A percentile compares a stretch with the other conserved stretches of the same genome.
These are phyloP conservation scores for Cladosporium colombiae DNA, from an alignment of 2,329 filamentous ascomycete species.

Conservation along the genomic window DNA sequence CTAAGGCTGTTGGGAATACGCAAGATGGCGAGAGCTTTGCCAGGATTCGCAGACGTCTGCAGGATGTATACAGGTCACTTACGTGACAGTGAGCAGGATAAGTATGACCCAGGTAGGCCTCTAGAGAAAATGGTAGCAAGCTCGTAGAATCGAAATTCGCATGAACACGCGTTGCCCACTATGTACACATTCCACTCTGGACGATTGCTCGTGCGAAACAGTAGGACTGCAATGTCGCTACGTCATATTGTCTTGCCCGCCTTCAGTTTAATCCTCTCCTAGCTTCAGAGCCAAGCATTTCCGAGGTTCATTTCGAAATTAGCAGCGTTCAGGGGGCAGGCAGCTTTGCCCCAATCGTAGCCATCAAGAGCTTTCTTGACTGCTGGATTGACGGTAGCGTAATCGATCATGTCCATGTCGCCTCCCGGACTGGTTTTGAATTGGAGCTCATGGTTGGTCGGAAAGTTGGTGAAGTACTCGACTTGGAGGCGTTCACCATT, in stretches of 20 bases:
- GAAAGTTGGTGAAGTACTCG: conserved; percentile 10
- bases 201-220: no score
- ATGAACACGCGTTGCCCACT: no score
- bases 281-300: neutral
- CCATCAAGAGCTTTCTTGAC: neutral
- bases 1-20: no score
- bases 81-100: no score
- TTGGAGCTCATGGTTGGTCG: conserved; percentile 9
- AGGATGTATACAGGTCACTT: no score
- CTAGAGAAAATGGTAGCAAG: no score
- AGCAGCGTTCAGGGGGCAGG: neutral
- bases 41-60: no score
- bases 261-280: neutral
- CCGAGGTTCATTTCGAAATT: neutral
- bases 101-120: no score
- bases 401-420: conserved; percentile 5
- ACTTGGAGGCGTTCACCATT: neutral
- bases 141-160: no score
- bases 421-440: neutral
- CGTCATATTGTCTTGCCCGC: neutral
- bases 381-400: neutral
- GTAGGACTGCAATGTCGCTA: no score
- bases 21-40: no score
- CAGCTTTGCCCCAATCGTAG: neutral
- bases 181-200: no score